Conservation (phyloP, 768 basidiomycete genomes). For the Russula emetica region DNA sequence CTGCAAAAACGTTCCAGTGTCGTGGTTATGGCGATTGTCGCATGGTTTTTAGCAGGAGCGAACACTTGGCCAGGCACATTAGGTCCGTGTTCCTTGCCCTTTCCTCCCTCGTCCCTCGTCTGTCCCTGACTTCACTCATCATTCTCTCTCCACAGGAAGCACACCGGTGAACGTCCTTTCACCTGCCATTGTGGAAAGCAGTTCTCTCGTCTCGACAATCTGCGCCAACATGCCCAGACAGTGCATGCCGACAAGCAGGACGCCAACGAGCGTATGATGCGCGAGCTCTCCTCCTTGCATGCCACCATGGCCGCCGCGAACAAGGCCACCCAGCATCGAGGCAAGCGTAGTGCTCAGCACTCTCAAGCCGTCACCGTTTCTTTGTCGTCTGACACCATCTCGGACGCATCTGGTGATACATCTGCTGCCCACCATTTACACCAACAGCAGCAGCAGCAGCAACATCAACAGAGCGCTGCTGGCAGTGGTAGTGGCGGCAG, state of each 20-base stretch:
- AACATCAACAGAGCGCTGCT: slow-evolving; percentile 23
- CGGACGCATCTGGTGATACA: slow-evolving; percentile 27
- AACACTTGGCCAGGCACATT: slow-evolving; percentile 94
- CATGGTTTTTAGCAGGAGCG: slow-evolving; percentile 94
- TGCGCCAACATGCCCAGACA: slow-evolving; percentile 95
- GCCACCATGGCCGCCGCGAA: slow-evolving; percentile 66
- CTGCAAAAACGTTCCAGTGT: slow-evolving; percentile 94
- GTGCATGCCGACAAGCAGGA: slow-evolving; percentile 94
- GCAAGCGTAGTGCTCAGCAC: slow-evolving; percentile 38
- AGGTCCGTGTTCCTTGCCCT: slow-evolving; percentile 51
- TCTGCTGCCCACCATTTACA: slow-evolving; percentile 7
- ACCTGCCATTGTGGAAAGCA: slow-evolving; percentile 93
- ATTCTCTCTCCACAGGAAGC: slow-evolving; percentile 59
- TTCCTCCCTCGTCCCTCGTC: slow-evolving; percentile 27
- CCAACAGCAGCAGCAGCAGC: slow-evolving; percentile 22
- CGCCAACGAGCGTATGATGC: slow-evolving; percentile 88
- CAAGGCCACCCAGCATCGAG: slow-evolving; percentile 39
- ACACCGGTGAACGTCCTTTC: slow-evolving; percentile 96
- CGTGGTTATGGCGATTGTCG: slow-evolving; percentile 91
- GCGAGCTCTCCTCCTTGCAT: slow-evolving; percentile 78
- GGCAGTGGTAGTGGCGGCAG: too few relatives aligned
- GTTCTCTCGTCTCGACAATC: slow-evolving; percentile 93
- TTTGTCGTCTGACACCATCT: slow-evolving; percentile 21
- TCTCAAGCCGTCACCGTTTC: slow-evolving; percentile 28
- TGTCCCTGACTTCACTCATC: slow-evolving; percentile 26